Conservation (phyloP, 2,329 filamentous ascomycete species). For the Alternaria incomplexa region DNA sequence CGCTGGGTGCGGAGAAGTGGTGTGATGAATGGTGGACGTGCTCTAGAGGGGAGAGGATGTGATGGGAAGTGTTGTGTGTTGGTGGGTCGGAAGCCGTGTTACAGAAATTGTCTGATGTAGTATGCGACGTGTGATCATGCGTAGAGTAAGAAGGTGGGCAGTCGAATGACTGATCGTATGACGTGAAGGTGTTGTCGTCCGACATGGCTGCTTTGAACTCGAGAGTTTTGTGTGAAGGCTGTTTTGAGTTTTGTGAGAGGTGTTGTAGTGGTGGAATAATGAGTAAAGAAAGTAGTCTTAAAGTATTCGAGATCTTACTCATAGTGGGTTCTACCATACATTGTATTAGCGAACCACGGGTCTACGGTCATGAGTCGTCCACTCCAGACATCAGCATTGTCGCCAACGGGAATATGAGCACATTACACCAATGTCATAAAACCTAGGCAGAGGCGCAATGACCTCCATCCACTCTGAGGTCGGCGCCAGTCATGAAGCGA, state of each 20-base stretch:
- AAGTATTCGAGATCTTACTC: neutral
- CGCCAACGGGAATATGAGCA: neutral
- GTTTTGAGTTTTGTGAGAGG: neutral
- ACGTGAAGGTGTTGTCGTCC: neutral
- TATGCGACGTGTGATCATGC: neutral
- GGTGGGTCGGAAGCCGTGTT: neutral
- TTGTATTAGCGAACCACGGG: neutral
- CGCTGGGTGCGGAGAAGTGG: too few species aligned
- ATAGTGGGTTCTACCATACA: neutral
- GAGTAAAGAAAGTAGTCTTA: neutral
- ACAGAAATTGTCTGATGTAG: neutral
- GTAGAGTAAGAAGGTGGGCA: neutral
- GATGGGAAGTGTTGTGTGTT: neutral
- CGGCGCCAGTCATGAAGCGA: slow-evolving; percentile 73
- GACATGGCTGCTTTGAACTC: neutral
- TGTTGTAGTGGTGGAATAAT: neutral
- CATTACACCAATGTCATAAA: neutral
- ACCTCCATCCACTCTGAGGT: slow-evolving; percentile 74
- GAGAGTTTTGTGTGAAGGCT: neutral
- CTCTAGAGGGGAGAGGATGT: neutral
- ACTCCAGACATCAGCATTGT: neutral
- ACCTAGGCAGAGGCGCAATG: slow-evolving; percentile 57
- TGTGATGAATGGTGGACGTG: neutral
- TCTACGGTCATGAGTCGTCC: neutral
- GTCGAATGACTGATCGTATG: neutral